Percentiles rank a stretch among this genome's conserved stretches.
phyloP scores from a whole-genome alignment of 1,139 yeast genomes.

The Kluyveromyces sp. region DNA sequence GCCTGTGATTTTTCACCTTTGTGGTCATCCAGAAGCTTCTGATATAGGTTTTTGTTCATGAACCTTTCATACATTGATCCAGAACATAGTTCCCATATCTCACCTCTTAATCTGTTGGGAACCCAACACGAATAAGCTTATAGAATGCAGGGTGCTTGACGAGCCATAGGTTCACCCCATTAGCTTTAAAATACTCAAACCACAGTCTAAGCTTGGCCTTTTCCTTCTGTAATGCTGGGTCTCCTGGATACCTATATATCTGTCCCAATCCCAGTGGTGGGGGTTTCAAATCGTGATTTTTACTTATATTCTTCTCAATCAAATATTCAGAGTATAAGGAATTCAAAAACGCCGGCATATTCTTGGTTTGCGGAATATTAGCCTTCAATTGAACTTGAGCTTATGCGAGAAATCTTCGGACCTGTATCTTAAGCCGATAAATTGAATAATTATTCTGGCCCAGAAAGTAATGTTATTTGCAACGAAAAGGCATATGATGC shows the following conservation, averaged over 20 bases:
- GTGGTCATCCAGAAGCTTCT: constrained; percentile 49
- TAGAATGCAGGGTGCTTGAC: constrained; percentile 71
- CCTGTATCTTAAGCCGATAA: constrained; percentile 70
- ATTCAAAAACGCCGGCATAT: constrained; percentile 56
- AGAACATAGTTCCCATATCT: constrained; percentile 86
- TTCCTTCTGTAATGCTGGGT: constrained; percentile 67
- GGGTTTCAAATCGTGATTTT: constrained; percentile 38
- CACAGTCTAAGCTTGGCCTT: constrained; percentile 83
- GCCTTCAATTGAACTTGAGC: constrained; percentile 56
- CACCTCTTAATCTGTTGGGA: constrained; percentile 89
- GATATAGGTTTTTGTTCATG: constrained; percentile 54
- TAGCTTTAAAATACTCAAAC: constrained; percentile 79
- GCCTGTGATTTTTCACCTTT: constrained; percentile 66
- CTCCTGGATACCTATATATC: constrained; percentile 81
- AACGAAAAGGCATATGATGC: constrained; percentile 74
- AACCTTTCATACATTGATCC: constrained; percentile 78
- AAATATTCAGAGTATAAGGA: constrained; percentile 83
- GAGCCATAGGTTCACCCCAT: constrained; percentile 78
- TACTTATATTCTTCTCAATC: constrained; percentile 46
- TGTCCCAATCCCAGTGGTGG: constrained; percentile 87
- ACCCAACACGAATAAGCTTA: constrained; percentile 75
- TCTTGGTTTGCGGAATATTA: constrained; percentile 55
- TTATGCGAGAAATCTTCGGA: constrained; percentile 74
- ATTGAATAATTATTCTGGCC: constrained; percentile 54
- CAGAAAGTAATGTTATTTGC: constrained; percentile 61